A percentile compares a stretch with the other conserved stretches of the same genome.
Evolutionary conservation across 2,329 filamentous ascomycete genomes (phyloP).

Genomic region (Scortechinia acanthostroma): DNA sequence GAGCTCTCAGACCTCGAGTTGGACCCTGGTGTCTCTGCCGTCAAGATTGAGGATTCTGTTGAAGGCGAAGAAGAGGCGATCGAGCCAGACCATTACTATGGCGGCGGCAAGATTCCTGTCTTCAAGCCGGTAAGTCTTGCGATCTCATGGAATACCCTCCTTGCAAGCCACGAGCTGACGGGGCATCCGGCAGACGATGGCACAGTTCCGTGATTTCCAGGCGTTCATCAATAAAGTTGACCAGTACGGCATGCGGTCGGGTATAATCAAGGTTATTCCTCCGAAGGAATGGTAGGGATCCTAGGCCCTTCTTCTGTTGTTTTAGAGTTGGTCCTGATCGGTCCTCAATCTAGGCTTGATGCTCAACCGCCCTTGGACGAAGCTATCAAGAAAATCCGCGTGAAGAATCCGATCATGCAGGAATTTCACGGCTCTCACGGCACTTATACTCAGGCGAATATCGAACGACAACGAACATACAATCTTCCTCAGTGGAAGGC

Average conservation of each 20-base stretch:
- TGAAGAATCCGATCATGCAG: conserved; percentile 95
- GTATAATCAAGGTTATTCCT: conserved; percentile 91
- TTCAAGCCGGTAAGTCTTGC: conserved; percentile 80
- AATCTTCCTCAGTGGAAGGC: conserved; percentile 94
- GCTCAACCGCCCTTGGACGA: conserved; percentile 64
- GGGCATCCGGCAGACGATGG: neutral
- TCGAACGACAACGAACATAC: conserved; percentile 91
- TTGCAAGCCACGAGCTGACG: neutral
- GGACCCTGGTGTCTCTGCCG: neutral
- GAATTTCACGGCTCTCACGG: conserved; percentile 95
- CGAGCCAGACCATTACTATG: conserved; percentile 77
- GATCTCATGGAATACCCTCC: neutral
- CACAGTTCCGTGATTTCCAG: neutral
- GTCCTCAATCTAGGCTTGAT: neutral
- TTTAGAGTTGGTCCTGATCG: neutral
- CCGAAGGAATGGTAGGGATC: conserved; percentile 88
- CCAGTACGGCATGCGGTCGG: conserved; percentile 91
- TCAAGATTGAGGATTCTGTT: conserved; percentile 9
- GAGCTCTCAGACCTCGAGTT: neutral
- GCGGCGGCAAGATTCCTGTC: conserved; percentile 71
- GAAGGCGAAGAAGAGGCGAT: conserved; percentile 67
- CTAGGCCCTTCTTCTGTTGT: conserved; percentile 43
- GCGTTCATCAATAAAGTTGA: conserved; percentile 59
- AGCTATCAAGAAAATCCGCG: conserved; percentile 80
- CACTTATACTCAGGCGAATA: conserved; percentile 93